Conservation (phyloP, 23 red algal genomes). For the Porphyridium purpureum region DNA sequence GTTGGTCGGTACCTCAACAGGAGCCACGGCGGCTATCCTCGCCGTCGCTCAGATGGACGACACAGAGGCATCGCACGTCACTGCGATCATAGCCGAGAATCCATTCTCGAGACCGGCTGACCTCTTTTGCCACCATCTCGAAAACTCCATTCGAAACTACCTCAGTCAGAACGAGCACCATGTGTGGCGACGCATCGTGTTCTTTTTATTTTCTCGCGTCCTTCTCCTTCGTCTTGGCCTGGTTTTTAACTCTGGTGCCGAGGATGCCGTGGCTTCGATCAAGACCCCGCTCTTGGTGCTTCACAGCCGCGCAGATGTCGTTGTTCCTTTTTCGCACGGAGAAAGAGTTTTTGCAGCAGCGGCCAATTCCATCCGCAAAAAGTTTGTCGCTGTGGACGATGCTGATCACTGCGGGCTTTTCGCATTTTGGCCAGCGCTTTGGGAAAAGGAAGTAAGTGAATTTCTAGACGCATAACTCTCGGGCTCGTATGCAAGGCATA, state of each 20-base stretch:
- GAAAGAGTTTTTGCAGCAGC: slow-evolving; percentile 7
- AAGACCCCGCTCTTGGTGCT: slow-evolving; percentile 46
- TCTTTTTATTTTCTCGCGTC: slow-evolving; percentile 43
- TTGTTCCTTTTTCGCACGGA: slow-evolving; percentile 76
- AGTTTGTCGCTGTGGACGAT: slow-evolving; percentile 34
- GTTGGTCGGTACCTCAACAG: slow-evolving; percentile 82
- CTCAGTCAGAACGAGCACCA: slow-evolving; percentile 54
- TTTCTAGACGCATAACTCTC: too few relatives aligned
- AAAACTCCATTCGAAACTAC: slow-evolving; percentile 41
- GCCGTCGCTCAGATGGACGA: slow-evolving; percentile 50
- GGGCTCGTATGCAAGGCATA: too few relatives aligned
- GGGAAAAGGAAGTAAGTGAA: too few relatives aligned
- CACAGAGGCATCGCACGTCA: background rate
- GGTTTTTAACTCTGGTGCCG: slow-evolving; percentile 5
- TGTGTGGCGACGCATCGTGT: slow-evolving; percentile 25
- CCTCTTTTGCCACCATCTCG: slow-evolving; percentile 56
- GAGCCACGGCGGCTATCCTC: slow-evolving; percentile 51
- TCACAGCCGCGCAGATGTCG: slow-evolving; percentile 56
- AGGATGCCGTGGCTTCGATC: slow-evolving; percentile 19
- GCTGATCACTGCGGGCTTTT: slow-evolving; percentile 81
- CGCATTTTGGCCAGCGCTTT: too few relatives aligned
- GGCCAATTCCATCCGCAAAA: slow-evolving; percentile 1
- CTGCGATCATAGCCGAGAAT: slow-evolving; percentile 70
- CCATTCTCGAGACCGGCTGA: slow-evolving; percentile 60
- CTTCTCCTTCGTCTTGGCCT: slow-evolving; percentile 72